A percentile compares a stretch with the other conserved stretches of the same genome.
phyloP scores from a whole-genome alignment of 805 yeast genomes.

The Wickerhamiella azymoides region DNA sequence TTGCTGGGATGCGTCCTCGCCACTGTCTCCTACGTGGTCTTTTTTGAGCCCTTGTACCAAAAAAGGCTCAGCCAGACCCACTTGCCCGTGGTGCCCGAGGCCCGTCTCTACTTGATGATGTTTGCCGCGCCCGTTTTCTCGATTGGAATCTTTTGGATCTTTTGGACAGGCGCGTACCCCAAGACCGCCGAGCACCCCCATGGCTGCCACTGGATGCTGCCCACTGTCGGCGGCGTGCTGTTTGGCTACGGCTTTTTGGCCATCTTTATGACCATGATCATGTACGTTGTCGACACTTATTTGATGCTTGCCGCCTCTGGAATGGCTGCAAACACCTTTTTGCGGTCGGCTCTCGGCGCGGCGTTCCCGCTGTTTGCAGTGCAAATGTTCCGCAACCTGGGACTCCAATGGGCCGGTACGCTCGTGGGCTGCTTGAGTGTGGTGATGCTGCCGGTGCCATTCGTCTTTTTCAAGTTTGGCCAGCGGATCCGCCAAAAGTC shows the following conservation, averaged over 20 bases:
- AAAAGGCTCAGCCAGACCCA: slow-evolving; percentile 36
- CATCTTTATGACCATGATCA: slow-evolving; percentile 53
- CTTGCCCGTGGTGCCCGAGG: slow-evolving; percentile 55
- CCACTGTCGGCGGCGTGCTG: slow-evolving; percentile 49
- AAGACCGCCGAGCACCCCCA: slow-evolving; percentile 46
- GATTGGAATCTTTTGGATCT: slow-evolving; percentile 70
- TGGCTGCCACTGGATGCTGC: slow-evolving; percentile 68
- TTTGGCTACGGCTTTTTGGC: slow-evolving; percentile 56
- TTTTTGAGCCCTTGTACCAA: slow-evolving; percentile 40
- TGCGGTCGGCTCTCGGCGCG: slow-evolving; percentile 55
- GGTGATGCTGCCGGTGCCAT: slow-evolving; percentile 50
- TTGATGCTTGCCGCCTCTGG: slow-evolving; percentile 66
- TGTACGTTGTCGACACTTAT: slow-evolving; percentile 61
- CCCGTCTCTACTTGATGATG: slow-evolving; percentile 63
- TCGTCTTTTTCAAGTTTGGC: slow-evolving; percentile 49
- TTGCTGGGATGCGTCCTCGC: slow-evolving; percentile 56
- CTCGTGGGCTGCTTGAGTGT: slow-evolving; percentile 49
- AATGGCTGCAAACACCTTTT: slow-evolving; percentile 55
- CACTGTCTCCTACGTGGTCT: slow-evolving; percentile 36
- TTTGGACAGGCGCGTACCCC: slow-evolving; percentile 76
- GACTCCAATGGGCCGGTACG: slow-evolving; percentile 68
- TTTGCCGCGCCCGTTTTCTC: slow-evolving; percentile 57
- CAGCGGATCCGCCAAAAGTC: slow-evolving; percentile 40
- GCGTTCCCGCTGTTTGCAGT: slow-evolving; percentile 59
- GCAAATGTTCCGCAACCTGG: slow-evolving; percentile 55